Conservation (phyloP, 345 rosid species). For the Bruguiera gymnorhiza region DNA sequence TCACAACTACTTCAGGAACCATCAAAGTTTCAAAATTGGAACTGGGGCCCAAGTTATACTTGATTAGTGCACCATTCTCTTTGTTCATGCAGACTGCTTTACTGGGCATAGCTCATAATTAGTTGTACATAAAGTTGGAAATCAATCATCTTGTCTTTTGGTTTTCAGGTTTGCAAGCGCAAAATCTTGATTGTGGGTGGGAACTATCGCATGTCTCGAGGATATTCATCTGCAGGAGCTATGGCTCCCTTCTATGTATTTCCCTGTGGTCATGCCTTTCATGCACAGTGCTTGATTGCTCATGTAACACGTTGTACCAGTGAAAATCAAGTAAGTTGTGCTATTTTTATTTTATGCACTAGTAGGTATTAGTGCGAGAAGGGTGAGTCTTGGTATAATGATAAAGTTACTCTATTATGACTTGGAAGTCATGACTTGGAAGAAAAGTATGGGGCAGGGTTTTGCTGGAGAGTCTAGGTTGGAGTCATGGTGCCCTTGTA, state of each 20-base stretch:
- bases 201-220: slow-evolving; percentile 63
- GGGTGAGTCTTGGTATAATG: no score
- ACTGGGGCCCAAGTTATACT: no score
- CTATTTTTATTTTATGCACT: background rate
- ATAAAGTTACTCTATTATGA: no score
- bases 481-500: no score
- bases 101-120: background rate
- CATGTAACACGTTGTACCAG: slow-evolving; percentile 62
- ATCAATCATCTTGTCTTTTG: slow-evolving; percentile 4
- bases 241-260: slow-evolving; percentile 93
- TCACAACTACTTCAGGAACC: background rate
- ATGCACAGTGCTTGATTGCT: slow-evolving; percentile 82
- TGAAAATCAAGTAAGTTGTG: slow-evolving; percentile 47
- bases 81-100: background rate
- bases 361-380: background rate
- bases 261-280: slow-evolving; percentile 95
- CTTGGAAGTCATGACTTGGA: no score
- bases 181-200: slow-evolving; percentile 65
- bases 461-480: no score
- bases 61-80: no score
- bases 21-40: background rate
- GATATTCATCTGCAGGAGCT: slow-evolving; percentile 77
- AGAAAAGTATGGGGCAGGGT: no score
- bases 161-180: slow-evolving; percentile 65
- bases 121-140: background rate